These are phyloP conservation scores for Stylonectria norvegica DNA, from an alignment of 2,329 filamentous ascomycete species.

Conservation along the genomic window DNA sequence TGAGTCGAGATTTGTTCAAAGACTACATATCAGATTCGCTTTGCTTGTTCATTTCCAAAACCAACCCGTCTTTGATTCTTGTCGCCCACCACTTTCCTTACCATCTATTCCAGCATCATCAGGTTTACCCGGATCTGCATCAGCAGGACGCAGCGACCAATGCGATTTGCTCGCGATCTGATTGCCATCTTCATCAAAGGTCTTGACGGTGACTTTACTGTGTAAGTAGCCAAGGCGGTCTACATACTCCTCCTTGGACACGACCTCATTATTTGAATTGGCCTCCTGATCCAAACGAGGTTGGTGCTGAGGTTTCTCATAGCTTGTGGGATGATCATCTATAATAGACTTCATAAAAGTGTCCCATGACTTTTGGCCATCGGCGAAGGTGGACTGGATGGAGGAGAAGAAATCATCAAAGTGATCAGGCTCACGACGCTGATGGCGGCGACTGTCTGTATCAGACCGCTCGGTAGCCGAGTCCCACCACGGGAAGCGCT, in stretches of 20 bases:
- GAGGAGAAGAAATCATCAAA: slow-evolving; percentile 42
- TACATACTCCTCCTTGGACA: slow-evolving; percentile 40
- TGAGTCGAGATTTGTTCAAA: no score
- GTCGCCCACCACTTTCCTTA: slow-evolving; percentile 15
- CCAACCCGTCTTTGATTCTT: slow-evolving; percentile 32
- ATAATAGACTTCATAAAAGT: slow-evolving; percentile 37
- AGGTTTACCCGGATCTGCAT: slow-evolving; percentile 14
- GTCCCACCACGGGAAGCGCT: slow-evolving; percentile 9
- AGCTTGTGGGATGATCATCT: slow-evolving; percentile 12
- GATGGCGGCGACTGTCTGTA: slow-evolving; percentile 6
- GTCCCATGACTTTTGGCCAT: slow-evolving; percentile 34
- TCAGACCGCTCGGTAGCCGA: slow-evolving; percentile 6
- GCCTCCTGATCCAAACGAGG: slow-evolving; percentile 6
- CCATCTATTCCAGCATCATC: slow-evolving; percentile 1
- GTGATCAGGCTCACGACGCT: slow-evolving; percentile 26
- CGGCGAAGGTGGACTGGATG: slow-evolving; percentile 25
- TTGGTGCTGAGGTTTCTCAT: slow-evolving; percentile 10
- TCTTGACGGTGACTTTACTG: slow-evolving; percentile 39
- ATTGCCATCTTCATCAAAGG: slow-evolving; percentile 39
- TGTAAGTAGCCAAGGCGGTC: slow-evolving; percentile 44
- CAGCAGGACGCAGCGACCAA: slow-evolving; percentile 31
- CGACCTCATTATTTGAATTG: slow-evolving; percentile 31
- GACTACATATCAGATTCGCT: no score
- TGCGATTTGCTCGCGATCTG: slow-evolving; percentile 39
- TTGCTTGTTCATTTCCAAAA: slow-evolving; percentile 43